These are phyloP conservation scores for Ophiocordyceps camponoti-floridani DNA, from an alignment of 2,329 filamentous ascomycete species.

Conservation along the genomic window DNA sequence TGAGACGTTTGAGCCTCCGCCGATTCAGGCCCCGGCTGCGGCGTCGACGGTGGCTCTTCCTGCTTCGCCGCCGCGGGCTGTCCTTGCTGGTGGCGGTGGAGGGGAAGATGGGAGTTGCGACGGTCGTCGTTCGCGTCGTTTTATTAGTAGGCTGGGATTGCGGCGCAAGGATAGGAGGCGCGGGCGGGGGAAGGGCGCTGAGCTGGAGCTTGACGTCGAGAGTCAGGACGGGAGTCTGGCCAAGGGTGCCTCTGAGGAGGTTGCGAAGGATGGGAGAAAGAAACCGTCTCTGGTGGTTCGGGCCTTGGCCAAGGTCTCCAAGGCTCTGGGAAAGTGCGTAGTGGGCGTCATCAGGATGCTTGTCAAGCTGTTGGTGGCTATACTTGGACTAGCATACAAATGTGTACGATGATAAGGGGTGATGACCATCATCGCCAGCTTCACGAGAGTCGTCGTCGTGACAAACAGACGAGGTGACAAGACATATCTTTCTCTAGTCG, in stretches of 20 bases:
- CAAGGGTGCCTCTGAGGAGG: slow-evolving; percentile 16
- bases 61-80: slow-evolving; percentile 4
- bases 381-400: slow-evolving; percentile 32
- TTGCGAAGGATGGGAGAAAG: slow-evolving; percentile 22
- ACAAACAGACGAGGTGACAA: no score
- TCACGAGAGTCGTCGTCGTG: neutral
- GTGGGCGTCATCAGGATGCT: slow-evolving; percentile 38
- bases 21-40: slow-evolving; percentile 7
- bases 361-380: slow-evolving; percentile 32
- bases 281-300: slow-evolving; percentile 31
- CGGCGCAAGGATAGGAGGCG: slow-evolving; percentile 11
- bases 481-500: no score
- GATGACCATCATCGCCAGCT: neutral
- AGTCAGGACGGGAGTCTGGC: slow-evolving; percentile 34
- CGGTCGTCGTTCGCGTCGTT: slow-evolving; percentile 7
- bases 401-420: slow-evolving; percentile 20
- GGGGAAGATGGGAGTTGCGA: neutral
- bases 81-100: slow-evolving; percentile 4
- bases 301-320: slow-evolving; percentile 29
- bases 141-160: slow-evolving; percentile 12
- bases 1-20: slow-evolving; percentile 43
- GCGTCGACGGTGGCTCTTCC: neutral
- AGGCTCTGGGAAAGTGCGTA: slow-evolving; percentile 35
- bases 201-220: slow-evolving; percentile 43
- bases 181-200: slow-evolving; percentile 27